These are phyloP conservation scores for Craterostigma plantagineum DNA, from an alignment of 257 asterid genomes.

Conservation along the genomic window DNA sequence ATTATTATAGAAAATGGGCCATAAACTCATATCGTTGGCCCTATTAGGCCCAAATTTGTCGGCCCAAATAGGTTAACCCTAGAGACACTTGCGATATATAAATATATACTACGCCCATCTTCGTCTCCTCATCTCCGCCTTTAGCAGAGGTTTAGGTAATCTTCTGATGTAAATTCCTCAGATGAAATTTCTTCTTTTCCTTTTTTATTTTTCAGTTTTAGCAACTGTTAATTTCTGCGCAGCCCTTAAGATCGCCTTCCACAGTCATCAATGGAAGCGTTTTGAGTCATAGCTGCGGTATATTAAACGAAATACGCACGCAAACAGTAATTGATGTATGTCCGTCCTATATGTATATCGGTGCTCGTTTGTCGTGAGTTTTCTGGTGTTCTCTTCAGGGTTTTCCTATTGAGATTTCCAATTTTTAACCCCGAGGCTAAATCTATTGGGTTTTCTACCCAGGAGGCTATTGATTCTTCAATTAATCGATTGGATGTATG, in stretches of 20 bases:
- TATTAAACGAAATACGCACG: conserved; percentile 11
- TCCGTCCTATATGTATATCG: conserved; percentile 6
- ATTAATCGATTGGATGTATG: neutral
- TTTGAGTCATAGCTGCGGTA: conserved; percentile 82
- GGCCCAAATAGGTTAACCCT: no score
- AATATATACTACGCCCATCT: no score
- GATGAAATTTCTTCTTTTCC: no score
- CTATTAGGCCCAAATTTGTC: no score
- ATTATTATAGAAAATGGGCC: no score
- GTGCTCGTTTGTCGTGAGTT: neutral
- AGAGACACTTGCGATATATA: no score
- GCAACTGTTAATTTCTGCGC: conserved; percentile 14
- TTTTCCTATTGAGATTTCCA: conserved; percentile 20
- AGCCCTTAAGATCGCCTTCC: conserved; percentile 99
- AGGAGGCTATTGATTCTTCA: conserved; percentile 4
- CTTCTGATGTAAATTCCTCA: no score
- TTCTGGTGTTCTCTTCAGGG: conserved; percentile 21
- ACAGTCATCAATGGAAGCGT: conserved; percentile 50
- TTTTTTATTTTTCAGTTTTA: no score
- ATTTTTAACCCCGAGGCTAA: conserved; percentile 6
- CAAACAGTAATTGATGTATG: neutral
- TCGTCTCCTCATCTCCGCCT: no score
- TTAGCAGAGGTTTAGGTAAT: no score
- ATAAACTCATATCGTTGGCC: no score
- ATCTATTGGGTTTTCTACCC: neutral